Conservation (phyloP, 2,329 filamentous ascomycete genomes). For the Elsinoe necatrix region DNA sequence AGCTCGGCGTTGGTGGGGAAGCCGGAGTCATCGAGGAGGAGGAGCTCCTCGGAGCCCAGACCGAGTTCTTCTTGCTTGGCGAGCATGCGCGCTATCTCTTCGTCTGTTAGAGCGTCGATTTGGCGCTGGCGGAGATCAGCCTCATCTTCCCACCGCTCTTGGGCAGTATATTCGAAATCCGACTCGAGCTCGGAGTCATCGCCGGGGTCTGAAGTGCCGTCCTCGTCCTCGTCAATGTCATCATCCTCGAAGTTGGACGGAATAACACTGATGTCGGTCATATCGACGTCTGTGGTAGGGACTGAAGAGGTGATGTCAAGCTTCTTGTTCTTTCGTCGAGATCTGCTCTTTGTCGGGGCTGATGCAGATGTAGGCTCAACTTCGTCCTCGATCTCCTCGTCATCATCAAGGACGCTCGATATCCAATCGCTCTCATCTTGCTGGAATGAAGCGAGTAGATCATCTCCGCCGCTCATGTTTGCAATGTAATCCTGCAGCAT, state of each 20-base stretch:
- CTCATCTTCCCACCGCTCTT: slow-evolving; percentile 32
- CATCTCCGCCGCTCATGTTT: slow-evolving; percentile 43
- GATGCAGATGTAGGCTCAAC: slow-evolving; percentile 17
- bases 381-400: slow-evolving; percentile 17
- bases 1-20: slow-evolving; percentile 25
- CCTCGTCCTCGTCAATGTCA: slow-evolving; percentile 34
- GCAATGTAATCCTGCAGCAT: slow-evolving; percentile 62
- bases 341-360: slow-evolving; percentile 19
- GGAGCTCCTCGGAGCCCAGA: slow-evolving; percentile 49
- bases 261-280: slow-evolving; percentile 3
- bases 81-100: slow-evolving; percentile 52
- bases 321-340: slow-evolving; percentile 20
- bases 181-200: slow-evolving; percentile 30
- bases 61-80: slow-evolving; percentile 57
- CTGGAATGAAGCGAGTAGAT: slow-evolving; percentile 22
- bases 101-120: slow-evolving; percentile 45
- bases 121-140: slow-evolving; percentile 35
- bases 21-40: slow-evolving; percentile 45
- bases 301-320: background rate
- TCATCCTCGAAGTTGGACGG: slow-evolving; percentile 24
- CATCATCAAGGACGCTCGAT: slow-evolving; percentile 18
- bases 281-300: slow-evolving; percentile 3
- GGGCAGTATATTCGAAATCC: slow-evolving; percentile 27
- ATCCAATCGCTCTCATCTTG: slow-evolving; percentile 26
- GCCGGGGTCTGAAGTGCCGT: slow-evolving; percentile 30